A percentile compares a stretch with the other conserved stretches of the same genome.
phyloP scores from a whole-genome alignment of 345 rosid species.

The Citrus glauca region DNA sequence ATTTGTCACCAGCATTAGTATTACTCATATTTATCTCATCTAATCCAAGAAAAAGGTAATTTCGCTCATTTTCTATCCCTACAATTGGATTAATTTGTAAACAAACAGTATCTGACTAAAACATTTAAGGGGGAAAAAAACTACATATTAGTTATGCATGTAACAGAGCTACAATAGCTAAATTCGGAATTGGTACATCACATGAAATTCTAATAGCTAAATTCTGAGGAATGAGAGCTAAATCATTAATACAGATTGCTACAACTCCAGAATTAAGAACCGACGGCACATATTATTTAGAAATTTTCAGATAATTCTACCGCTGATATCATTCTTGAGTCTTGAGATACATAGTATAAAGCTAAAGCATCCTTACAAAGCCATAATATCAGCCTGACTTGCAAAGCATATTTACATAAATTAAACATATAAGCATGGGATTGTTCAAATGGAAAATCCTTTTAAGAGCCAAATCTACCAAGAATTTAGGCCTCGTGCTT shows the following conservation, averaged over 20 bases:
- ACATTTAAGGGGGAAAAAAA: too few species aligned
- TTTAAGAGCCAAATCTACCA: constrained; percentile 48
- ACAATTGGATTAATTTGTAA: too few species aligned
- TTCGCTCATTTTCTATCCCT: too few species aligned
- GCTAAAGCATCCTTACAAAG: neutral
- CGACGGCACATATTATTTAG: neutral
- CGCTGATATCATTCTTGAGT: neutral
- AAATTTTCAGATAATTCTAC: neutral
- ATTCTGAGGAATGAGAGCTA: neutral
- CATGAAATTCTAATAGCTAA: too few species aligned
- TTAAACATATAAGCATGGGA: neutral
- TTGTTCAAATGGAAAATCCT: constrained; percentile 37
- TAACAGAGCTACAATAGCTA: too few species aligned
- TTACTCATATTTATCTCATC: too few species aligned
- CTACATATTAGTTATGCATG: too few species aligned
- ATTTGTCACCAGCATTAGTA: too few species aligned
- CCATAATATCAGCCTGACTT: neutral
- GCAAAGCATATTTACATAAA: neutral
- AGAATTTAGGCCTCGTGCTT: constrained; percentile 52
- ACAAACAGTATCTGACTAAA: too few species aligned
- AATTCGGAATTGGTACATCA: too few species aligned
- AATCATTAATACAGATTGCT: neutral
- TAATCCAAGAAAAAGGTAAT: too few species aligned
- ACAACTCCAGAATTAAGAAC: neutral
- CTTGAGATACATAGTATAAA: neutral